Evolutionary conservation across 306 rosid species (phyloP), one percentile per base, ranked within the genome.

Genomic region (Rosa chinensis): DNA sequence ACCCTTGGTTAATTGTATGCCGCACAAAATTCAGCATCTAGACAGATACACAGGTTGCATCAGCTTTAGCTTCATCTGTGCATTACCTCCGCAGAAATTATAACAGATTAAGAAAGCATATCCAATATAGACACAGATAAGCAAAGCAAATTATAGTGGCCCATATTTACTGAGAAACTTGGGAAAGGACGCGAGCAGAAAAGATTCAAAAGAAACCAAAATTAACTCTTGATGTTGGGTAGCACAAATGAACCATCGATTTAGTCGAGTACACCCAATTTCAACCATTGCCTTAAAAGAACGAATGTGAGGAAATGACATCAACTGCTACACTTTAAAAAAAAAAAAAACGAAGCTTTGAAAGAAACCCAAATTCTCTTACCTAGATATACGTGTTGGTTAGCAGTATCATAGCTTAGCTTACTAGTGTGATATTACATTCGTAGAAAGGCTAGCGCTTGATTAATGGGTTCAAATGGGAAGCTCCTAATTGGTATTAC

Each of bases 21-120:
- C 61, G 43, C 40, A 83, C 7, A 72, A 23, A 58, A 52, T 52
- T 64, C n/a, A 21, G 56, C 59, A 61, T 64, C 58, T 58, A 16
- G 48, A 59, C 40, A 71, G 23, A 68, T 14, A 55, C 20, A 25
- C 5, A 62, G 37, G 32, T 49, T 53, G 4, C 8, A 47, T 69
- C 50, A 42, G 9, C 47, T 70, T 58, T 10, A 10, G 48, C 25
- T 12, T 56, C 52, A 74, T 35, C 48, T 75, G 48, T 12, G 25
- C 76, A 39, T 5, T 40, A 44, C 23, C 7, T 66, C 42, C 11
- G 13, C 64, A 58, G 8, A 1, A 52, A 52, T 3, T 17, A 4
- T 18, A 52, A 52, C 59, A 2, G 42, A 49, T 45, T 49, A 7
- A 28, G 13, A 21, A 48, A 25, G 58, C 11, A 47, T 14, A 25